phyloP scores from a whole-genome alignment of 2,329 filamentous ascomycete genomes.

The Coniochaeta ligniaria region DNA sequence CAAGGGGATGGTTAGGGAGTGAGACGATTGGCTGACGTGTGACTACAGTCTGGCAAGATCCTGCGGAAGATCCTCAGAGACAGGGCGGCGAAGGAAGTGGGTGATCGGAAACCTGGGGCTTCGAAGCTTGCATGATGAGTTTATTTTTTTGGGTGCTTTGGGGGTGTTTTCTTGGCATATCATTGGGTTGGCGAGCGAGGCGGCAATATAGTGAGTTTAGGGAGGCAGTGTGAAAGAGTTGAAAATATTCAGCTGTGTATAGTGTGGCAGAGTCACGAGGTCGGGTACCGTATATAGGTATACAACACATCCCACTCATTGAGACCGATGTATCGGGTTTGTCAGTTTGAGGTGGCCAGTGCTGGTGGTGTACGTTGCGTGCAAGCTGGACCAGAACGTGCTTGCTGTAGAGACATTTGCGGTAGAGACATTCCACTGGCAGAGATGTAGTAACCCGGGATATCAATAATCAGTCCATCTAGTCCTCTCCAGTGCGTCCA shows the following conservation, averaged over 20 bases:
- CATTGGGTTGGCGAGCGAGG: neutral
- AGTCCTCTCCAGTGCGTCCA: neutral
- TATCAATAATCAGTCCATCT: neutral
- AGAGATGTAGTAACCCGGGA: neutral
- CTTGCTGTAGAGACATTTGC: neutral
- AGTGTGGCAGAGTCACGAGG: neutral
- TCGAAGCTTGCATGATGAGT: slow-evolving; percentile 11
- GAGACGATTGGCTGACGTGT: neutral
- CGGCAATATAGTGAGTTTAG: neutral
- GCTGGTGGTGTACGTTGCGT: neutral
- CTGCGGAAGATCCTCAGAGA: slow-evolving; percentile 53
- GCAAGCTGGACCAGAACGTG: neutral
- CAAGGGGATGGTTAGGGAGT: neutral
- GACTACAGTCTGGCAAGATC: slow-evolving; percentile 56
- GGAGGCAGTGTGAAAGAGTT: neutral
- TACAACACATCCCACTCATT: neutral
- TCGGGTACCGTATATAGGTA: too few species aligned
- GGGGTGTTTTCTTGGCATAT: neutral
- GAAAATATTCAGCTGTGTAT: neutral
- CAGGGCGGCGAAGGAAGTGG: slow-evolving; percentile 45
- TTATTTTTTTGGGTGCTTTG: neutral
- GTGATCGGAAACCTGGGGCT: slow-evolving; percentile 24
- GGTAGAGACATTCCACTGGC: neutral
- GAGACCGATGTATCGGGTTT: neutral
- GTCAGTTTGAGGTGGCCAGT: neutral